phyloP scores from a whole-genome alignment of 2,329 filamentous ascomycete species.

The Aurifilum marmelostoma region DNA sequence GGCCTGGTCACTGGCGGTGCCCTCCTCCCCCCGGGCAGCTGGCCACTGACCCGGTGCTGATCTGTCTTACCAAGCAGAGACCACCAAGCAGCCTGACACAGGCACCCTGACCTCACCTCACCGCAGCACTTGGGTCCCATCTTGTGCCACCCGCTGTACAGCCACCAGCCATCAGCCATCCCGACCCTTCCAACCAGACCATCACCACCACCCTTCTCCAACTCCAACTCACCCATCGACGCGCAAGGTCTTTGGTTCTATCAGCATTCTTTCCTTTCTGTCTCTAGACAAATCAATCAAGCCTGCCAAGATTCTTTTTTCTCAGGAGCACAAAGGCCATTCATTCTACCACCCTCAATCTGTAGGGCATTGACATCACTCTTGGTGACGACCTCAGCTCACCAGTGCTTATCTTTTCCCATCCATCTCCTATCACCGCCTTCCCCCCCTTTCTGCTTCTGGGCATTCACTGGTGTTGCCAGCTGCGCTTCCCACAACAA shows the following conservation, averaged over 20 bases:
- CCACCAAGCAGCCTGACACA: neutral
- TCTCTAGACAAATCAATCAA: neutral
- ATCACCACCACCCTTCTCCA: neutral
- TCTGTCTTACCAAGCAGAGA: neutral
- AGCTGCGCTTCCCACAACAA: neutral
- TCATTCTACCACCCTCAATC: neutral
- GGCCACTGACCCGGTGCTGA: neutral
- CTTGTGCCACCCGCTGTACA: conserved; percentile 15
- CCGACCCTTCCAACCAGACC: conserved; percentile 6
- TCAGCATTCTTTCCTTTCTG: conserved; percentile 4
- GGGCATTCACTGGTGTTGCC: neutral
- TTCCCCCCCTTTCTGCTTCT: neutral
- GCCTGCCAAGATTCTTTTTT: neutral
- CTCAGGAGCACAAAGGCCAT: neutral
- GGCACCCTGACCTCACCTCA: conserved; percentile 8
- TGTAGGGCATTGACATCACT: conserved; percentile 8
- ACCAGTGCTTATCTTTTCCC: conserved; percentile 2
- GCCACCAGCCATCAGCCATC: conserved; percentile 16
- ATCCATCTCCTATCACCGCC: neutral
- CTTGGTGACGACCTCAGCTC: conserved; percentile 3
- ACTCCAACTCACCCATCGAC: conserved; percentile 10
- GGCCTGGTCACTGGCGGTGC: neutral
- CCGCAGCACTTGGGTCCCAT: conserved; percentile 8
- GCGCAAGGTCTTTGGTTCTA: neutral
- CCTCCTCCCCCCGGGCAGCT: neutral